Evolutionary conservation across 441 rosid species (phyloP), one percentile per base, ranked within the genome.

Genomic region (Pelargonium cotyledonis): DNA sequence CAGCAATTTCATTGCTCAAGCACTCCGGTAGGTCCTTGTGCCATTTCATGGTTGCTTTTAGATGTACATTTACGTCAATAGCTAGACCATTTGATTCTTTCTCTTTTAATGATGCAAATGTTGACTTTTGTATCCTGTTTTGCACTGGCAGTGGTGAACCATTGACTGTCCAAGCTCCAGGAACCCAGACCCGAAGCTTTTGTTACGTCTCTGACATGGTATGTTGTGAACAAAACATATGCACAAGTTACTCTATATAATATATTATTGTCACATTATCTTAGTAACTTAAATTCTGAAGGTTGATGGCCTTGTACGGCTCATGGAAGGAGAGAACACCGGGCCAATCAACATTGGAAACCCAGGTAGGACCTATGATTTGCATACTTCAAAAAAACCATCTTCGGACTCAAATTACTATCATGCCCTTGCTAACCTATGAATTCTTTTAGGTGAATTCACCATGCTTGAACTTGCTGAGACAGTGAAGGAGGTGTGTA

Each of bases 201-300:
- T 95, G 99, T 74, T 95, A 85, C 62, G 98, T 95, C 53, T 89
- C 98, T 21, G 99, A 95, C 80, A 86, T 95, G 99, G 99, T 95
- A 84, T 10, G 81, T 47, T 51, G 63, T 16, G 15, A 31, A 21
- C 1, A 1, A 21, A 51, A 35, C 40, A 35, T 35, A 35, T 35
- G 6, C 40, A 35, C 40, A 35, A 35, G 40, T 29, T 29, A 29
- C 35, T 1, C 35, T 29, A 29, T 29, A 29, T 4, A 1, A 29
- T 29, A 29, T 29, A 29, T 29, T 29, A 4, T 9, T 49, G 57
- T 12, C 15, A 18, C n/a, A 49, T 14, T 14, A 49, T 16, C 57
- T 14, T 9, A 49, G 18, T 31, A 19, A 41, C 41, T 63, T 14
- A 16, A 29, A 29, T 68, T 5, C 68, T 70, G 44, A 69, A 95